A percentile compares a stretch with the other conserved stretches of the same genome.
phyloP scores from a whole-genome alignment of 768 basidiomycete species.

The Suillus subaureus region DNA sequence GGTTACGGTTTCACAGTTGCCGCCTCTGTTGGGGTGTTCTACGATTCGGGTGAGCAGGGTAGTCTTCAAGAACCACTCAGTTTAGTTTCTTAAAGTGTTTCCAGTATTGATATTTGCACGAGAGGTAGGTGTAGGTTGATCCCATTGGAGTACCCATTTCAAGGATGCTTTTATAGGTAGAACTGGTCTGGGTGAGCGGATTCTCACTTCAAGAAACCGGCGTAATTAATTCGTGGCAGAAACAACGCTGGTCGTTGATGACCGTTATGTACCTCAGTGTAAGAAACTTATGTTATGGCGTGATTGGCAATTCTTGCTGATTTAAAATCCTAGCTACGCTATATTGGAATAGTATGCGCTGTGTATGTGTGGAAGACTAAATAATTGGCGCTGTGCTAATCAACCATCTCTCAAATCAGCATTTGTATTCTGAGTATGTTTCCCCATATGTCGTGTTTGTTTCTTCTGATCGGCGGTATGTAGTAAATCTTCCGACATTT shows the following conservation, averaged over 20 bases:
- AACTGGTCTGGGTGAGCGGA: background rate
- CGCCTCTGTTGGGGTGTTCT: background rate
- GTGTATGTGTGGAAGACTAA: background rate
- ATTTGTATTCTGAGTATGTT: background rate
- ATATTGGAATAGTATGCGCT: background rate
- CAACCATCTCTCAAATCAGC: background rate
- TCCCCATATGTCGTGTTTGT: background rate
- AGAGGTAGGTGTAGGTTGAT: background rate
- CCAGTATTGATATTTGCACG: background rate
- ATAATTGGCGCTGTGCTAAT: background rate
- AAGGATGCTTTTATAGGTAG: background rate
- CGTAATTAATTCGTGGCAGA: background rate
- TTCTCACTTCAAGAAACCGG: background rate
- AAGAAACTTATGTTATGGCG: background rate
- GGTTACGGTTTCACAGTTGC: background rate
- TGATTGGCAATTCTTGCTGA: background rate
- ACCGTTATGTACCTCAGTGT: background rate
- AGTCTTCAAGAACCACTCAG: background rate
- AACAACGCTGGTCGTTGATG: background rate
- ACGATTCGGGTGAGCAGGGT: background rate
- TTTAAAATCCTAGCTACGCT: background rate
- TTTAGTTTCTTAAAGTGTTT: background rate
- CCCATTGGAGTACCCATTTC: background rate
- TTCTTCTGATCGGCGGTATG: background rate
- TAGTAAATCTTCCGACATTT: background rate